These are phyloP conservation scores for Pythium aristosporum DNA, from an alignment of 352 stramenopile genomes.

Conservation along the genomic window DNA sequence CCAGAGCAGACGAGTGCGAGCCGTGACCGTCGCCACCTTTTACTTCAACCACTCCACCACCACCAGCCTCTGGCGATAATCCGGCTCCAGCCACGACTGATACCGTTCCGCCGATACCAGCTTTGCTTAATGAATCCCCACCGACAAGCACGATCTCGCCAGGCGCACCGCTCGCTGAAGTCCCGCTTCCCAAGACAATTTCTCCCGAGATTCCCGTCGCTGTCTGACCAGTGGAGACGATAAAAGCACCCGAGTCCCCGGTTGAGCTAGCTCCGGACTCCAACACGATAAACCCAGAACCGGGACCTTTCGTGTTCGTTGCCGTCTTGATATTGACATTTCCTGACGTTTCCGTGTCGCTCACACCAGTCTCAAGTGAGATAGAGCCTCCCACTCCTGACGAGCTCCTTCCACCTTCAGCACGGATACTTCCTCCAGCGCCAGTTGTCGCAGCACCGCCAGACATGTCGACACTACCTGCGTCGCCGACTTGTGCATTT, in stretches of 20 bases:
- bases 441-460: slow-evolving; percentile 4
- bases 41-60: slow-evolving; percentile 39
- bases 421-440: slow-evolving; percentile 9
- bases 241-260: slow-evolving; percentile 8
- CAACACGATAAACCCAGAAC: slow-evolving; percentile 7
- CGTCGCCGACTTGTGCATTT: slow-evolving; percentile 7
- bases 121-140: slow-evolving; percentile 21
- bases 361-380: slow-evolving; percentile 6
- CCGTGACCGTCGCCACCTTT: slow-evolving; percentile 26
- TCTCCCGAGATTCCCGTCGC: slow-evolving; percentile 30
- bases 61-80: slow-evolving; percentile 45
- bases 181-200: slow-evolving; percentile 53
- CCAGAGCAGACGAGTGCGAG: slow-evolving; percentile 17
- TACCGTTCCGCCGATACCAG: slow-evolving; percentile 26
- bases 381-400: slow-evolving; percentile 13
- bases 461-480: slow-evolving; percentile 4
- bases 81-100: slow-evolving; percentile 42
- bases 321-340: slow-evolving; percentile 5
- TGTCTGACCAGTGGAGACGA: slow-evolving; percentile 4
- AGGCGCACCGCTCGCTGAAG: slow-evolving; percentile 27
- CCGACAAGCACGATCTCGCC: slow-evolving; percentile 21
- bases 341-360: slow-evolving; percentile 3
- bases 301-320: background rate
- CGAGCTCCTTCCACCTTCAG: slow-evolving; percentile 6
- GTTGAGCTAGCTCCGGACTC: background rate